Evolutionary conservation across 148 eudicot genomes (phyloP), one percentile per base, ranked within the genome.

Genomic region (Cornus kousa): DNA sequence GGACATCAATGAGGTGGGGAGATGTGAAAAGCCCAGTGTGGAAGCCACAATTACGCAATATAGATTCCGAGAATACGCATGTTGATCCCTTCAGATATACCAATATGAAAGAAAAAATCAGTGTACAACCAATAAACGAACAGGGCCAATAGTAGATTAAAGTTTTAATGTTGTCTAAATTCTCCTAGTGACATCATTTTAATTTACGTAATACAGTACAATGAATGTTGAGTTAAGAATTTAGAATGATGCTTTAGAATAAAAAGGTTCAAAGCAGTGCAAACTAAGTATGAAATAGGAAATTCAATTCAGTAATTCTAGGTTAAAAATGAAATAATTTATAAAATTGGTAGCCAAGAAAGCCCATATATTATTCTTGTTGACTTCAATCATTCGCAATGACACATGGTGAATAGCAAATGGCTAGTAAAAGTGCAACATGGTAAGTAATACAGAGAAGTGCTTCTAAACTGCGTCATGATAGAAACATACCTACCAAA

Each of bases 11-110:
- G 77, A 96, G 97, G 86, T 96, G 99, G 28, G 99, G 99, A 73
- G 99, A 96, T 55, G 99, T 96, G 87, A 96, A 96, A 75, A 96
- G 95, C 68, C 99, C 99, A 16, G 99, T 96, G 79, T 68, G 93
- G 84, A 93, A 96, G 71, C 97, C 99, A 86, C 93, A 96, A 77
- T 88, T 88, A 68, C 91, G 98, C 77, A 96, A 85, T 81, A 96
- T 91, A 71, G 98, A 92, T 79, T 96, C 99, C 10, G 90, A 60
- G 83, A 96, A 96, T 20, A 82, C 85, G 87, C 99, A 95, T 68
- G 99, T 96, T 69, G 99, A 96, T 80, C 99, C 99, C 99, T 96
- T 79, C 78, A 78, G 74, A 85, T 46, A 62, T 46, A 64, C 53
- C 77, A 78, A 59, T 50, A 60, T 32, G 62, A 71, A 69, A 39